Evolutionary conservation across 2,329 filamentous ascomycete genomes (phyloP).

Genomic region (Sclerotiophoma versabilis): DNA sequence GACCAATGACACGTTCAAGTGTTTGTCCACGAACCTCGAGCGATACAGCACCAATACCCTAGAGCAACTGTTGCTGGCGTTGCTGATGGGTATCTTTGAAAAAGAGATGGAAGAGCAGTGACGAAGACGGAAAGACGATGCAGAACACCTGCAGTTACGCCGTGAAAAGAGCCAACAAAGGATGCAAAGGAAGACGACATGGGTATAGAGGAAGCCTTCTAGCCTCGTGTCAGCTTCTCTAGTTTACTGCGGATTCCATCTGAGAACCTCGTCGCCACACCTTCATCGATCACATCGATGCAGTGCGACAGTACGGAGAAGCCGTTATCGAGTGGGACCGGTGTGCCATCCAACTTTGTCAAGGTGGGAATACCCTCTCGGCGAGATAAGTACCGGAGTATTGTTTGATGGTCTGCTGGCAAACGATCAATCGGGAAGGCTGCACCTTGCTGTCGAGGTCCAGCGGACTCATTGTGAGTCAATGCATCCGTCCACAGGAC

Average conservation of each 20-base stretch:
- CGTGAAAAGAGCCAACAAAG: background rate
- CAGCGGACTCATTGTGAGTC: slow-evolving; percentile 56
- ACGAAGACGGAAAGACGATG: slow-evolving; percentile 6
- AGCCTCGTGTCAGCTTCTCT: slow-evolving; percentile 52
- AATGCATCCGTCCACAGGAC: slow-evolving; percentile 61
- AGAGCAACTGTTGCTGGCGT: slow-evolving; percentile 23
- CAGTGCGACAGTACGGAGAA: slow-evolving; percentile 60
- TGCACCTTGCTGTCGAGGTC: slow-evolving; percentile 47
- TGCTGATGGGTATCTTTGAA: slow-evolving; percentile 24
- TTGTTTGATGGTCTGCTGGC: slow-evolving; percentile 58
- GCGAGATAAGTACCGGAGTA: slow-evolving; percentile 61
- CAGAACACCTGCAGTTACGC: slow-evolving; percentile 15
- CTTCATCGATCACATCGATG: slow-evolving; percentile 62
- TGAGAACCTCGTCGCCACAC: slow-evolving; percentile 59
- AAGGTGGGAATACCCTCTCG: slow-evolving; percentile 61
- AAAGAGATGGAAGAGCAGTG: slow-evolving; percentile 21
- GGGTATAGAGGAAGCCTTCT: background rate
- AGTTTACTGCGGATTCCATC: slow-evolving; percentile 64
- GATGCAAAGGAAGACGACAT: slow-evolving; percentile 6
- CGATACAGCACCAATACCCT: slow-evolving; percentile 13
- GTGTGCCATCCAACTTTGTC: slow-evolving; percentile 58
- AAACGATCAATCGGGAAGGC: slow-evolving; percentile 61
- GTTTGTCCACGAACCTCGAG: slow-evolving; percentile 14
- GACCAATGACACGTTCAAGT: slow-evolving; percentile 8
- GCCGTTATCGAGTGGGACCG: slow-evolving; percentile 56